Conservation (phyloP, 1,139 yeast species). For the Saccharomycopsis crataegensis region DNA sequence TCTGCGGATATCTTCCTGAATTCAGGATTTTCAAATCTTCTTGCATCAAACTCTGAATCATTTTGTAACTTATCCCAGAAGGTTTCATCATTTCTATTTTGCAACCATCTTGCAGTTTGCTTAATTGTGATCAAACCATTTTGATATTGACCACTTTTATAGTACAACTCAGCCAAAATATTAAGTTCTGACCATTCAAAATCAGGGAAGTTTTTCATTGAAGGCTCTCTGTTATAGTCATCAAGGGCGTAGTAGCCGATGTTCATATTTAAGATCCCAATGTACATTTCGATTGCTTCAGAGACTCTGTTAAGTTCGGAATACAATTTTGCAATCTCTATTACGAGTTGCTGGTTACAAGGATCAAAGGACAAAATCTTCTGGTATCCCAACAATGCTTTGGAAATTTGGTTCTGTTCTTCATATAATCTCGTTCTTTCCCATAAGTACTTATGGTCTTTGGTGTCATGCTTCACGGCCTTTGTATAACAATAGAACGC, state of each 20-base stretch:
- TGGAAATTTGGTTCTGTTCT: constrained; percentile 53
- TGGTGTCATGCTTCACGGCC: constrained; percentile 41
- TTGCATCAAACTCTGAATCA: constrained; percentile 77
- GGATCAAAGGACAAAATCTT: constrained; percentile 57
- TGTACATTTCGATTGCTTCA: constrained; percentile 77
- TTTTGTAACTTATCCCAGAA: constrained; percentile 69
- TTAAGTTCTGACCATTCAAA: constrained; percentile 90
- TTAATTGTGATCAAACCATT: constrained; percentile 62
- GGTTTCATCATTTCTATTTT: constrained; percentile 56
- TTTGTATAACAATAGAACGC: constrained; percentile 78
- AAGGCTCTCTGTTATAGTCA: constrained; percentile 24
- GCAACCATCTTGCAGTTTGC: constrained; percentile 77
- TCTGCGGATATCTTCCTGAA: constrained; percentile 33
- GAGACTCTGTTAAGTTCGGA: constrained; percentile 66
- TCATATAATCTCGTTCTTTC: constrained; percentile 58
- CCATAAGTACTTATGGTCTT: constrained; percentile 16
- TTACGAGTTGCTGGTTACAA: constrained; percentile 49
- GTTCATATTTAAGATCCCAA: constrained; percentile 55
- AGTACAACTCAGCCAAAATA: constrained; percentile 70
- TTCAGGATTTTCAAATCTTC: constrained; percentile 44
- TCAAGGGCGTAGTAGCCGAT: constrained; percentile 19
- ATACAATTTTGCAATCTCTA: constrained; percentile 71
- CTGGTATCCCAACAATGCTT: constrained; percentile 73
- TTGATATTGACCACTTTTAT: constrained; percentile 56
- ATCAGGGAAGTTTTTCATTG: constrained; percentile 29